phyloP scores from a whole-genome alignment of 495 filamentous ascomycete species.

The Elasticomyces elasticus region DNA sequence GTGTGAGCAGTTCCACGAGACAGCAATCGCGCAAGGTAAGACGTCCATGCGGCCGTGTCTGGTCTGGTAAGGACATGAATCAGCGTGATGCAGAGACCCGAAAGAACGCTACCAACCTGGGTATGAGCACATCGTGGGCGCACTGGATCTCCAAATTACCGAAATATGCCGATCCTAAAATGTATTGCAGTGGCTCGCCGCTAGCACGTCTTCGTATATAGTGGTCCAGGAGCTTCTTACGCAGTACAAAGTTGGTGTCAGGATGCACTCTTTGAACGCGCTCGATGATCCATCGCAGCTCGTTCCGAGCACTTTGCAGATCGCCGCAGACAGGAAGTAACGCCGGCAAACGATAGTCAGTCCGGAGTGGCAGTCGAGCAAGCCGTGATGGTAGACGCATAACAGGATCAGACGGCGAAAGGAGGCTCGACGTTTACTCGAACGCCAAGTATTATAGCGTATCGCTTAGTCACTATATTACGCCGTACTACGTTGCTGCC shows the following conservation, averaged over 20 bases:
- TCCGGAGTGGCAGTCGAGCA: slow-evolving; percentile 45
- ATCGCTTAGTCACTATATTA: too few species aligned
- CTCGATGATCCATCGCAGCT: slow-evolving; percentile 79
- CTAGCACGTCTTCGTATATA: slow-evolving; percentile 37
- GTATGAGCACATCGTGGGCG: too few species aligned
- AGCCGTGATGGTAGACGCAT: slow-evolving; percentile 50
- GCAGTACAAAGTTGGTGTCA: too few species aligned
- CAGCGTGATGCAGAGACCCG: slow-evolving; percentile 1
- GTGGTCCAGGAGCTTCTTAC: too few species aligned
- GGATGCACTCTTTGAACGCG: slow-evolving; percentile 34
- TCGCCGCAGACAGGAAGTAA: slow-evolving; percentile 63
- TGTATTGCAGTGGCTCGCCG: slow-evolving; percentile 78
- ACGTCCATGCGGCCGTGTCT: slow-evolving; percentile 32
- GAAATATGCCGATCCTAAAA: too few species aligned
- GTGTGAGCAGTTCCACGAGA: not conserved
- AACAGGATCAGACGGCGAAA: not conserved
- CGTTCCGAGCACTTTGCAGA: slow-evolving; percentile 56
- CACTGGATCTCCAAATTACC: too few species aligned
- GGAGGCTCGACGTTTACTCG: not conserved
- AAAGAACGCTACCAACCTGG: too few species aligned
- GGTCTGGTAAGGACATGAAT: slow-evolving; percentile 19
- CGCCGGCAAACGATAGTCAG: slow-evolving; percentile 50
- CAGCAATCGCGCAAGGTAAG: slow-evolving; percentile 6
- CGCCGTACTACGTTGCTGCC: too few species aligned
- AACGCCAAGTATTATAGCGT: too few species aligned